Evolutionary conservation across 1,139 yeast genomes (phyloP), one percentile per base, ranked within the genome.

Genomic region (Meyerozyma elateridarum): DNA sequence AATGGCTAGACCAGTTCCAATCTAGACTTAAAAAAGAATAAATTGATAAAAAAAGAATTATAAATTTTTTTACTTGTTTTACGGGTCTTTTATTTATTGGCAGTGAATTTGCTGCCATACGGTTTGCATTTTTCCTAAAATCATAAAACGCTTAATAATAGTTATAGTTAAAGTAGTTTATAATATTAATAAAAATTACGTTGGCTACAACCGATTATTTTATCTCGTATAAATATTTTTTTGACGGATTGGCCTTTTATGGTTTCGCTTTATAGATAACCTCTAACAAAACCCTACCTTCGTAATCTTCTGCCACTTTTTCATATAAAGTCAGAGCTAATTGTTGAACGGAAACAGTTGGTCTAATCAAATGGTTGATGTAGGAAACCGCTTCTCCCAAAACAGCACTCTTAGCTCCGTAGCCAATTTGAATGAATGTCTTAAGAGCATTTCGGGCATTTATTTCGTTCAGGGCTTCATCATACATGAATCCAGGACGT

Each of bases 401-500:
- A 25, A 3, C 58, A 30, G 6, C 48, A 37, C n/a, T 62, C 50
- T 79, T 78, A 3, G 70, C 59, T 30, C 59, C 55, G 35, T 69
- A 64, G 17, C 73, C 59, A 5, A 64, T 29, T 33, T 64, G 44
- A 26, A 64, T 44, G 8, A 57, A 44, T 4, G 41, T 39, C 22
- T 56, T 53, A 15, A 65, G 33, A 3, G 52, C 35, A 35, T 54
- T 59, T 27, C 73, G 52, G 26, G 63, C 53, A 24, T 55, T 54
- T 28, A 40, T 24, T 1, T 34, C 30, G 5, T 49, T 58, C 46
- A 31, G 56, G 37, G 57, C 44, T 29, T 62, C 74, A 48, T 85
- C 93, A 48, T 63, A 82, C 91, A 88, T 81, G 41, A 85, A 75
- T 0, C 94, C 93, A 0, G 96, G 96, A 40, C 96, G 66, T 53